Evolutionary conservation across 2,329 filamentous ascomycete species (phyloP).

Genomic region (Amauroascus niger): DNA sequence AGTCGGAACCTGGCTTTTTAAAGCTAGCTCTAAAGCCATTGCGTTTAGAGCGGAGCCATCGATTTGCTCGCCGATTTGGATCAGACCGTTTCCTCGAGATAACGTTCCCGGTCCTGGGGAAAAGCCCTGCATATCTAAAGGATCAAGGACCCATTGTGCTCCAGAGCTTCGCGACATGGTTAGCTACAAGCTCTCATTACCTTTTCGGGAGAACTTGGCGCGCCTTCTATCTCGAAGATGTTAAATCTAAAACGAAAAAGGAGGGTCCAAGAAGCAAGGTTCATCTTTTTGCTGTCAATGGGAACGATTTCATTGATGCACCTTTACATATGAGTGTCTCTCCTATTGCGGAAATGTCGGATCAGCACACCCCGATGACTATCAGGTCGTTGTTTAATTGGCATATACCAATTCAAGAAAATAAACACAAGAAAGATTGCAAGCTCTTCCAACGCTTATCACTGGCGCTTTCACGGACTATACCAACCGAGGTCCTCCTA

Average conservation of each 20-base stretch:
- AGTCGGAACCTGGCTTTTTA: slow-evolving; percentile 28
- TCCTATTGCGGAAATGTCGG: slow-evolving; percentile 21
- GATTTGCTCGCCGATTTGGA: slow-evolving; percentile 40
- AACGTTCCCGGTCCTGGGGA: slow-evolving; percentile 26
- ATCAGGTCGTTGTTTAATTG: slow-evolving; percentile 36
- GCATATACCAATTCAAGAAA: slow-evolving; percentile 34
- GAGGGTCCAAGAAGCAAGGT: slow-evolving; percentile 24
- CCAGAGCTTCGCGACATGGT: slow-evolving; percentile 33
- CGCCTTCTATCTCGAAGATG: slow-evolving; percentile 37
- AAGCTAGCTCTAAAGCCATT: slow-evolving; percentile 35
- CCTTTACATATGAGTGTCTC: slow-evolving; percentile 15
- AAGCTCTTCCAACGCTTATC: slow-evolving; percentile 39
- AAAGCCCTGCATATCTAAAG: slow-evolving; percentile 14
- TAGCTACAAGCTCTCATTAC: slow-evolving; percentile 31
- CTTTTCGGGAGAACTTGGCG: slow-evolving; percentile 38
- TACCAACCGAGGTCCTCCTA: slow-evolving; percentile 30
- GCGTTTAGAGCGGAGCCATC: slow-evolving; percentile 35
- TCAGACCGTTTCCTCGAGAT: slow-evolving; percentile 39
- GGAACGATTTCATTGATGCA: slow-evolving; percentile 29
- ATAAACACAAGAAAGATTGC: slow-evolving; percentile 32
- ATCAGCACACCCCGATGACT: slow-evolving; percentile 30
- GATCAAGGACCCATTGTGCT: slow-evolving; percentile 20
- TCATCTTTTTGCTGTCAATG: slow-evolving; percentile 38
- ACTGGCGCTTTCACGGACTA: slow-evolving; percentile 39
- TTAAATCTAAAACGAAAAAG: slow-evolving; percentile 27